Base-by-base conservation (phyloP, 1,139 yeast genomes). In the Hyphopichia fennica region DNA sequence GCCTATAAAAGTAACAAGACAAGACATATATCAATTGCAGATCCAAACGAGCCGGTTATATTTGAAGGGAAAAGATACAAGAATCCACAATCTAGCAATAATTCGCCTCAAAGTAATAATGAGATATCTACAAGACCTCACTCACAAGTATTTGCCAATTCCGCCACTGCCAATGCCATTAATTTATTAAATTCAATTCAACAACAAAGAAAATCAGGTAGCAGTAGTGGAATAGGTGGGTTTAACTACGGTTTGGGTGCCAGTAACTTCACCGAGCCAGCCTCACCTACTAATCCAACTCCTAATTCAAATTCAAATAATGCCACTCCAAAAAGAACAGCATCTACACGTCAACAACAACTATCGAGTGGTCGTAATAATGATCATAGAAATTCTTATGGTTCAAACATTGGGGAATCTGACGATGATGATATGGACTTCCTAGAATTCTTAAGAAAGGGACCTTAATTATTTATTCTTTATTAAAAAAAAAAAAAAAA, bases 371-470 rank as follows among this genome's bases (percentile, higher is more conserved):
- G 8, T 11, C 34, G 23, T 19, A 11, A 13, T 19, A 11, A 13
- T 25, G 34, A 13, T 19, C 8, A 17, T 4, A 31, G 34, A 44
- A 22, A 30, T 4, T 30, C 34, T 11, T 15, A 34, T 15, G 39
- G 11, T 11, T 30, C 57, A 10, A 42, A 39, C 19, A 49, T 48
- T 27, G 52, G 45, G 30, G 35, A 40, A 18, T 45, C 55, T 16
- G 56, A 47, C 17, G 69, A 63, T 23, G 65, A 57, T 16, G 79
- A 71, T 40, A 65, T 76, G 64, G 82, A 77, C 51, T 67, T 78
- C 45, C 39, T 76, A 48, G 81, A 75, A 45, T 75, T 77, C 46
- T 63, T 78, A 41, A 67, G 65, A 25, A 62, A 59, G 32, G 80
- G 79, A 2, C 79, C 80, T 7, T 17, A 32, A 35, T 13, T n/a